These are phyloP conservation scores for Penicillium sp. DNA, from an alignment of 2,329 filamentous ascomycete species.

Conservation along the genomic window DNA sequence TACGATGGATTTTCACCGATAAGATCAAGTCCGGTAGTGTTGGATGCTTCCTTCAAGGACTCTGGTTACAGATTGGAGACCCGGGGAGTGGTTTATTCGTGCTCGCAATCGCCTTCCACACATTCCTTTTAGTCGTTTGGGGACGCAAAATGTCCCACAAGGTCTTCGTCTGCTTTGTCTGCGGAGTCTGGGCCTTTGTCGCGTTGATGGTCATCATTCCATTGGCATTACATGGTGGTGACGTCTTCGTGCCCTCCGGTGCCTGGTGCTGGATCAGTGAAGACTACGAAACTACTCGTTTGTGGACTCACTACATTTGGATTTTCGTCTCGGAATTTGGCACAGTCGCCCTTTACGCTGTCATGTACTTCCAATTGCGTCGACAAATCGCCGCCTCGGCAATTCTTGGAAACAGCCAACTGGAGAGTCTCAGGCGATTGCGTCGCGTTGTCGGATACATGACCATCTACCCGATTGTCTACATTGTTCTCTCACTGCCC, in stretches of 20 bases:
- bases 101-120: constrained; percentile 57
- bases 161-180: constrained; percentile 48
- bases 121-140: constrained; percentile 52
- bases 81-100: constrained; percentile 56
- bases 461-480: constrained; percentile 53
- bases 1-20: constrained; percentile 49
- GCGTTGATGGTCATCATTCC: constrained; percentile 51
- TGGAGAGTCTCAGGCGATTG: constrained; percentile 41
- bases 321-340: constrained; percentile 56
- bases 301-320: constrained; percentile 56
- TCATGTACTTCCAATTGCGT: constrained; percentile 53
- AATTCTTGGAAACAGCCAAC: constrained; percentile 38
- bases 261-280: constrained; percentile 57
- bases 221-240: constrained; percentile 42
- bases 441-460: constrained; percentile 50
- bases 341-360: constrained; percentile 49
- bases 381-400: constrained; percentile 44
- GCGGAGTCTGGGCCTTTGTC: constrained; percentile 50
- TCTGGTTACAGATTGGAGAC: constrained; percentile 56
- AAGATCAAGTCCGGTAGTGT: constrained; percentile 48
- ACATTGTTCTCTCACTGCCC: constrained; percentile 66
- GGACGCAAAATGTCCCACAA: constrained; percentile 49
- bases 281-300: constrained; percentile 45
- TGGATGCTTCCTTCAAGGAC: constrained; percentile 54
- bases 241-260: constrained; percentile 52